phyloP scores from a whole-genome alignment of 78 protist species.

The Dictyostelium firmibasis region DNA sequence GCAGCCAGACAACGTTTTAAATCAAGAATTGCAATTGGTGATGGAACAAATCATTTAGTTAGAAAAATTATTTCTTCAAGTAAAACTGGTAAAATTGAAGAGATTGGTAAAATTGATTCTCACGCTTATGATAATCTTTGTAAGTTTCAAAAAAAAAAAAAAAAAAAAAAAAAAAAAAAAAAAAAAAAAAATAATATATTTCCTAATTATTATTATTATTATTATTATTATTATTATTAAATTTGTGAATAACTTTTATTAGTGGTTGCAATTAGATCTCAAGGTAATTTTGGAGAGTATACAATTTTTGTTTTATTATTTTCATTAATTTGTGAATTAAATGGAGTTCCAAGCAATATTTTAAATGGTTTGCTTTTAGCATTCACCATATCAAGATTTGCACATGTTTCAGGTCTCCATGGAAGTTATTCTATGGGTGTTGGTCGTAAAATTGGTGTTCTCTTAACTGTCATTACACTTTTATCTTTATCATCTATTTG shows the following conservation, averaged over 20 bases:
- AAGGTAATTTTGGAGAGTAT: slow-evolving; percentile 50
- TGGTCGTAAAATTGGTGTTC: slow-evolving; percentile 16
- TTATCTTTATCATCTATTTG: not conserved
- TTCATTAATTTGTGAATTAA: slow-evolving; percentile 8
- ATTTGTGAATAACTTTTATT: no score
- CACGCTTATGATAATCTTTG: not conserved
- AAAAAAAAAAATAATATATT: no score
- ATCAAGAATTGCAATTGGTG: slow-evolving; percentile 1
- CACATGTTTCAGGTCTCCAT: not conserved
- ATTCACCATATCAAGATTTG: slow-evolving; percentile 3
- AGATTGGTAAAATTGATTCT: not conserved
- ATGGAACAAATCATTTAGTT: not conserved
- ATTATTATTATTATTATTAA: no score
- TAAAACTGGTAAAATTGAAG: not conserved
- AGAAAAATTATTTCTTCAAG: not conserved
- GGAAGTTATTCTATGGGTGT: not conserved
- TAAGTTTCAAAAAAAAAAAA: no score
- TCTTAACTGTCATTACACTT: not conserved
- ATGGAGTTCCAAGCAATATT: not conserved
- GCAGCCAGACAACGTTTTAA: not conserved
- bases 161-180: no score
- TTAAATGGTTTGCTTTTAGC: not conserved
- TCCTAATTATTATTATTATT: not conserved
- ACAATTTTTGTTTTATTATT: not conserved
- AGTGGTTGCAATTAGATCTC: slow-evolving; percentile 17